A percentile compares a stretch with the other conserved stretches of the same genome.
Evolutionary conservation across 2,329 filamentous ascomycete genomes (phyloP).

Genomic region (Diaporthe ampelina): DNA sequence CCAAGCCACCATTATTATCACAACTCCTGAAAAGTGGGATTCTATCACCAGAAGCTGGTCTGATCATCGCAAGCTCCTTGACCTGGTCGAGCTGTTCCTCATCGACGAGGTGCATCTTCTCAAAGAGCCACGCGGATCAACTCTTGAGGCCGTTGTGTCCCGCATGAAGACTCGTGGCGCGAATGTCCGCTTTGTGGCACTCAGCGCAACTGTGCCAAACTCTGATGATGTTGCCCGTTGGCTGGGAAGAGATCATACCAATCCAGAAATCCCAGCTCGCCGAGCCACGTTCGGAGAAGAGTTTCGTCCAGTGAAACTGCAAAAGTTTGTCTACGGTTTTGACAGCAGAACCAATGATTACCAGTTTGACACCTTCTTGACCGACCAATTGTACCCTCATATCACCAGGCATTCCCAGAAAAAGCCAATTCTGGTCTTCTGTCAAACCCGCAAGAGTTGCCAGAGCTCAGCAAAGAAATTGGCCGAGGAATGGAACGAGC

Average conservation of each 20-base stretch:
- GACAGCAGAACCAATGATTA: conserved; percentile 77
- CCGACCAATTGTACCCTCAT: conserved; percentile 74
- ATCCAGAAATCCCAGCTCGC: conserved; percentile 73
- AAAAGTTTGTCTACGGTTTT: conserved; percentile 84
- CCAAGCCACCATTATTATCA: conserved; percentile 84
- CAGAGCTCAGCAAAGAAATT: conserved; percentile 77
- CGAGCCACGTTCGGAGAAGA: conserved; percentile 82
- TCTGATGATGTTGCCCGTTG: conserved; percentile 84
- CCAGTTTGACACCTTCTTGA: conserved; percentile 79
- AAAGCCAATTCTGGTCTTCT: conserved; percentile 89
- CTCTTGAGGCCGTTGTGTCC: conserved; percentile 85
- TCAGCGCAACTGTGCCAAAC: conserved; percentile 89
- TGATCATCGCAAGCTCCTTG: conserved; percentile 81
- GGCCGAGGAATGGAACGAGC: conserved; percentile 73
- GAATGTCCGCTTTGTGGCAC: conserved; percentile 82
- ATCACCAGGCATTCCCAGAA: conserved; percentile 75
- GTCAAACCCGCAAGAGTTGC: conserved; percentile 80
- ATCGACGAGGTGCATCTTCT: conserved; percentile 92
- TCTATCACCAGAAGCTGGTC: conserved; percentile 90
- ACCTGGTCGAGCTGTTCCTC: conserved; percentile 82
- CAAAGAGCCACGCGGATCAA: conserved; percentile 83
- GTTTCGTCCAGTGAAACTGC: conserved; percentile 82
- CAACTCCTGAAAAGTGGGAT: conserved; percentile 93
- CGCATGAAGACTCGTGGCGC: conserved; percentile 87
- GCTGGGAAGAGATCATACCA: conserved; percentile 77